phyloP scores from a whole-genome alignment of 257 asterid species.

The Solanum peruvianum region DNA sequence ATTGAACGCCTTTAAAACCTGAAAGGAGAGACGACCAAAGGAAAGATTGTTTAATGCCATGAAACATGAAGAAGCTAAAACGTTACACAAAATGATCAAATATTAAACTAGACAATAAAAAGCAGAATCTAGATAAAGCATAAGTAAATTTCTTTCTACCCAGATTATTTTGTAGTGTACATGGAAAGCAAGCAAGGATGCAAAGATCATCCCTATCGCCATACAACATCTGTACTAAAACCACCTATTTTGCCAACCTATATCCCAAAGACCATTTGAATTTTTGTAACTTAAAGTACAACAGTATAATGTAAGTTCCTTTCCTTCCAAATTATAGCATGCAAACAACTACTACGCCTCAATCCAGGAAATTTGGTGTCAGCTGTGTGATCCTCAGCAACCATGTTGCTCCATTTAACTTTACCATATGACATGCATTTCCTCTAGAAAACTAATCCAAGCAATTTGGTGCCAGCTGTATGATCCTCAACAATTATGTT shows the following conservation, averaged over 20 bases:
- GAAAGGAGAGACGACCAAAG: conserved; percentile 7
- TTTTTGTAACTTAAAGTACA: not conserved
- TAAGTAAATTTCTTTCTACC: not conserved
- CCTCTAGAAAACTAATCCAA: not conserved
- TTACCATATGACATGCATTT: not conserved
- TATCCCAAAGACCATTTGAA: not conserved
- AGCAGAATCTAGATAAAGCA: not conserved
- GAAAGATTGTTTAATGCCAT: conserved; percentile 6
- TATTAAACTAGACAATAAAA: not conserved
- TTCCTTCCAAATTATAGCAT: not conserved
- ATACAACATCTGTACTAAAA: not conserved
- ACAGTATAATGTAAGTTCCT: not conserved
- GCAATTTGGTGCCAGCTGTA: not conserved
- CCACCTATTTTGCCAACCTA: not conserved
- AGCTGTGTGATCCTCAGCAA: not conserved
- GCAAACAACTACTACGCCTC: not conserved
- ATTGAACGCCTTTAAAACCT: conserved; percentile 73
- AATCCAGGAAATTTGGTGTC: not conserved
- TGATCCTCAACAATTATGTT: not conserved
- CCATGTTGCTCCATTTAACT: not conserved
- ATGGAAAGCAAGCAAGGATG: not conserved
- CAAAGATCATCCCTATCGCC: not conserved
- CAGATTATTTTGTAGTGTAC: not conserved
- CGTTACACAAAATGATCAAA: not conserved
- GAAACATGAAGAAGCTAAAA: not conserved